Evolutionary conservation across 2,329 filamentous ascomycete species (phyloP).

Genomic region (Curvularia lunata): DNA sequence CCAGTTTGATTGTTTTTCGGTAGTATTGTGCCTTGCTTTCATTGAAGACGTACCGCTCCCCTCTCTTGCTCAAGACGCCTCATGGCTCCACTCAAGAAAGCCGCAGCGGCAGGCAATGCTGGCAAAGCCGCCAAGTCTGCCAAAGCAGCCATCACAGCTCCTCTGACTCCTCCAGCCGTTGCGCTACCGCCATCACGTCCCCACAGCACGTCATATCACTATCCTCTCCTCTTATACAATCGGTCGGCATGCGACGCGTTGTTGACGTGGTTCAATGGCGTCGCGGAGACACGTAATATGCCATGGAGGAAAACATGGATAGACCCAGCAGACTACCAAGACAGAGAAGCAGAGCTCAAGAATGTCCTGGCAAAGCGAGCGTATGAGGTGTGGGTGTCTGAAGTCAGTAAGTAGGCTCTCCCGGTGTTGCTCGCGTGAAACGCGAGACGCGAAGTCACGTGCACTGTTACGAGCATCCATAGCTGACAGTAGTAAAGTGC

Average conservation of each 20-base stretch:
- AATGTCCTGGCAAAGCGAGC: conserved; percentile 60
- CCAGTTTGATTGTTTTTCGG: not conserved
- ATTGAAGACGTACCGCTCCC: not conserved
- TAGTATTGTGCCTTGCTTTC: not conserved
- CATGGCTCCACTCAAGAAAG: conserved; percentile 26
- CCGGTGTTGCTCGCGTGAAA: not conserved
- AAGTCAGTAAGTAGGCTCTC: conserved; percentile 57
- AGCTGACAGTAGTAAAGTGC: conserved; percentile 49
- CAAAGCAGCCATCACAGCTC: conserved; percentile 20
- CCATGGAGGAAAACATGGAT: conserved; percentile 63
- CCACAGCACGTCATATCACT: conserved; percentile 40
- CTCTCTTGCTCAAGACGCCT: not conserved
- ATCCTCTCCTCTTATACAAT: conserved; percentile 36
- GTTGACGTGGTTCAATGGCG: conserved; percentile 41
- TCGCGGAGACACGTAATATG: conserved; percentile 44
- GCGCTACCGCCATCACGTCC: conserved; percentile 36
- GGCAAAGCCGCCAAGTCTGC: conserved; percentile 7
- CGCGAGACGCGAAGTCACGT: conserved; percentile 27
- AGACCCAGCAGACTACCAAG: conserved; percentile 48
- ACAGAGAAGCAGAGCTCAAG: conserved; percentile 40
- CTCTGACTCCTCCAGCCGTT: conserved; percentile 15
- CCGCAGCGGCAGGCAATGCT: conserved; percentile 9
- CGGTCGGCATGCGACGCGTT: conserved; percentile 25
- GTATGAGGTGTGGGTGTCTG: conserved; percentile 71
- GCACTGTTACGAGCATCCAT: not conserved